Evolutionary conservation across 2,329 filamentous ascomycete species (phyloP).

Genomic region (Cercospora zeae-maydis): DNA sequence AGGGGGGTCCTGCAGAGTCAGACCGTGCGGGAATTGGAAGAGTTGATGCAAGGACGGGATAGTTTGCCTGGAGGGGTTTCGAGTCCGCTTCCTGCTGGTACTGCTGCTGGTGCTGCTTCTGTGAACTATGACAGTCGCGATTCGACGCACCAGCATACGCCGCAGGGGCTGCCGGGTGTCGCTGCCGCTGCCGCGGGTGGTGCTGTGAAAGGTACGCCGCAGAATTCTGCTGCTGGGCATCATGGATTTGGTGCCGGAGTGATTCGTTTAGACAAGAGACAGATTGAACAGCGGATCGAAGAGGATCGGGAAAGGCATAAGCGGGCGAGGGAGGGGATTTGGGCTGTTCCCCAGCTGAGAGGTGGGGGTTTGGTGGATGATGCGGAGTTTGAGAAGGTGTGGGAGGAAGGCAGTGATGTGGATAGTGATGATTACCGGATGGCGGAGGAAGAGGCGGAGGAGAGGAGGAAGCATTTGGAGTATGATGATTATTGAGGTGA

Average conservation of each 20-base stretch:
- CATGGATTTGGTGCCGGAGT: slow-evolving; percentile 19
- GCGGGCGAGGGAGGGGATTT: slow-evolving; percentile 83
- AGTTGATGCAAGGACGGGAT: slow-evolving; percentile 76
- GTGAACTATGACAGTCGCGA: slow-evolving; percentile 3
- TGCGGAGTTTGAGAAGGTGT: slow-evolving; percentile 74
- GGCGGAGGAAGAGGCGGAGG: slow-evolving; percentile 68
- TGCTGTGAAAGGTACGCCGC: slow-evolving; percentile 25
- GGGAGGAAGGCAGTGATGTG: slow-evolving; percentile 82
- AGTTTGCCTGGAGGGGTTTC: slow-evolving; percentile 18
- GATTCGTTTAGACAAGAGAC: slow-evolving; percentile 69
- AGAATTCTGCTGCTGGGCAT: slow-evolving; percentile 16
- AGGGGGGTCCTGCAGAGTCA: slow-evolving; percentile 72
- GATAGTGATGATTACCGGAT: slow-evolving; percentile 81
- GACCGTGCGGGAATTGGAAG: slow-evolving; percentile 75
- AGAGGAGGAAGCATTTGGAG: slow-evolving; percentile 49
- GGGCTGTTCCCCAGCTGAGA: slow-evolving; percentile 62
- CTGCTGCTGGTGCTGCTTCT: too few species aligned
- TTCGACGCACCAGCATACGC: slow-evolving; percentile 4
- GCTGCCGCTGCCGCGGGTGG: too few species aligned
- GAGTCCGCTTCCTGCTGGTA: slow-evolving; percentile 10
- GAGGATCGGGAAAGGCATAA: slow-evolving; percentile 96
- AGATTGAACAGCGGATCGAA: slow-evolving; percentile 94
- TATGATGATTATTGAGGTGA: slow-evolving; percentile 34
- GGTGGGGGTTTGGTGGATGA: slow-evolving; percentile 52
- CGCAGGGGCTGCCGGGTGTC: not conserved